These are phyloP conservation scores for Blastobotrys chiropterorum DNA, from an alignment of 805 yeast genomes.

Conservation along the genomic window DNA sequence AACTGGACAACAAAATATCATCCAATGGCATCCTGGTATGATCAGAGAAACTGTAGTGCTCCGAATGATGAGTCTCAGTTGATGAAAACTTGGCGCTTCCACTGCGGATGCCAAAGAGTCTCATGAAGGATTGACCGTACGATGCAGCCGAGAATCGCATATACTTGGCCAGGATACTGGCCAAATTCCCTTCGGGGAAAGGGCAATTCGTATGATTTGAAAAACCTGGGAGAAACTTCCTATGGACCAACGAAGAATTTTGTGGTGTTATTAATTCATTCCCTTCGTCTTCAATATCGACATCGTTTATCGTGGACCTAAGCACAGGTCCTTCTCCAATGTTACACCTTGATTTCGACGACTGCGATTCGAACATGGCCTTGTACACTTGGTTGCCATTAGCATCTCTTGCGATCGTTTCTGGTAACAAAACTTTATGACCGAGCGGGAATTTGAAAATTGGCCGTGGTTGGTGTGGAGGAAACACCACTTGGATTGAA, in stretches of 20 bases:
- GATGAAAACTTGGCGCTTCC: constrained; percentile 17
- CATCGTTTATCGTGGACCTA: neutral
- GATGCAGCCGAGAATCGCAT: constrained; percentile 31
- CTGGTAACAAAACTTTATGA: neutral
- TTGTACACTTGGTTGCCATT: neutral
- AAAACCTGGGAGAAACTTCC: neutral
- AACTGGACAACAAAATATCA: constrained; percentile 29
- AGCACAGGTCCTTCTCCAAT: neutral
- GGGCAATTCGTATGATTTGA: neutral
- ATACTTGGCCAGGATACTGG: constrained; percentile 27
- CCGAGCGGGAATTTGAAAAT: neutral
- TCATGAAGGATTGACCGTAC: constrained; percentile 31
- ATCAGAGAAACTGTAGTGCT: constrained; percentile 29
- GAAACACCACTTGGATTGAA: neutral
- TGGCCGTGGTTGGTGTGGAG: neutral
- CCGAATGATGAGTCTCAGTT: constrained; percentile 24
- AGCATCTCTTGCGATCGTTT: neutral
- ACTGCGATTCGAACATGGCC: neutral
- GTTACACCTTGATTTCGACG: neutral
- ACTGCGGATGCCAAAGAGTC: constrained; percentile 26
- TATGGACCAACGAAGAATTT: neutral
- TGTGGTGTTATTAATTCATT: neutral
- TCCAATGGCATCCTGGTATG: constrained; percentile 27
- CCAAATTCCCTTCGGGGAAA: constrained; percentile 25
- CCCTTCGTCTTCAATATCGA: neutral